Evolutionary conservation across 495 filamentous ascomycete genomes (phyloP).

Genomic region (Antarctomyces pellizariae): DNA sequence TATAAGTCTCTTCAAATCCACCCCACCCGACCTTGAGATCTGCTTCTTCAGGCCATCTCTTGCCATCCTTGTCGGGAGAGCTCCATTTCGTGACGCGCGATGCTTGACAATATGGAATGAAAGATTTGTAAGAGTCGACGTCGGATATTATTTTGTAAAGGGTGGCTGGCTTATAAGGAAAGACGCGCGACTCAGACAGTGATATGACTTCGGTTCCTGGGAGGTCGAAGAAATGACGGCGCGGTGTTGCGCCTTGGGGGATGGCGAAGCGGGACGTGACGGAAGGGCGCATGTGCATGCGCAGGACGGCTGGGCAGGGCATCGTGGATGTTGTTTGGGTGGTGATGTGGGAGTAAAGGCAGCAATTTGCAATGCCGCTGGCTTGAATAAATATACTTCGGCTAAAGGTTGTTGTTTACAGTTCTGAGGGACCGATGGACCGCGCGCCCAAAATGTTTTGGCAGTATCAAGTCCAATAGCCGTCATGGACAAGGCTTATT

Average conservation of each 20-base stretch:
- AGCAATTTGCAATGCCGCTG: constrained; percentile 1
- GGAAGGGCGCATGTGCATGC: too few species aligned
- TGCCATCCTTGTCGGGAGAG: constrained; percentile 8
- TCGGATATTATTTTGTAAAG: constrained; percentile 73
- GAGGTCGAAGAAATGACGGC: constrained; percentile 17
- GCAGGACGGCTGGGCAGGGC: too few species aligned
- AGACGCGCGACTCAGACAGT: constrained; percentile 49
- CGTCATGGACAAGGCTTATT: too few species aligned
- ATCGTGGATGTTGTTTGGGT: too few species aligned
- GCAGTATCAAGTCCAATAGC: too few species aligned
- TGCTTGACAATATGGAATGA: constrained; percentile 64
- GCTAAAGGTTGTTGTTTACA: too few species aligned
- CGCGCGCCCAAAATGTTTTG: too few species aligned
- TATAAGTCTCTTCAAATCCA: constrained; percentile 58
- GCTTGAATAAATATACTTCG: too few species aligned
- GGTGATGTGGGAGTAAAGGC: constrained; percentile 1
- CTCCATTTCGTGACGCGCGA: constrained; percentile 43
- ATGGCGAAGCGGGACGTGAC: too few species aligned
- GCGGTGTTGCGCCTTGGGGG: too few species aligned
- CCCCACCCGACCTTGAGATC: constrained; percentile 71
- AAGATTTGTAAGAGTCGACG: constrained; percentile 53
- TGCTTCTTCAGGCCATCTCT: constrained; percentile 43
- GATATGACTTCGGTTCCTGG: constrained; percentile 21
- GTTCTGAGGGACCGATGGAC: too few species aligned
- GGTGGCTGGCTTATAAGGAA: constrained; percentile 44